Conservation (phyloP, 2,329 filamentous ascomycete genomes). For the Furcasterigmium furcatum region DNA sequence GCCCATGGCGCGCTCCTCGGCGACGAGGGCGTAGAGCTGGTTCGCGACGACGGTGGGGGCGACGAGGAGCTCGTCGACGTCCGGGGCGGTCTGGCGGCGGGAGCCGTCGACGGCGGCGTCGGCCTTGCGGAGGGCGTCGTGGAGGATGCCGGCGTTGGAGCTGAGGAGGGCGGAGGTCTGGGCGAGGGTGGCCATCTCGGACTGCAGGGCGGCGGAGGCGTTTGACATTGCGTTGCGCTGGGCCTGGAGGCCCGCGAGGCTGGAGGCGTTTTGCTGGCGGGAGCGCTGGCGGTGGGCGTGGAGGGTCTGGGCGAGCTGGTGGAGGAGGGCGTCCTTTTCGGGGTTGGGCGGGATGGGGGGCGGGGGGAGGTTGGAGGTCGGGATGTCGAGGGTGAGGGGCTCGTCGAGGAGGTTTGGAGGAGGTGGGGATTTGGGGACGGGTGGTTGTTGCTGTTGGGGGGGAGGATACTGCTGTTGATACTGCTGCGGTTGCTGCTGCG, state of each 20-base stretch:
- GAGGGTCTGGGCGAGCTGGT: slow-evolving; percentile 70
- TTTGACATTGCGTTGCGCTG: slow-evolving; percentile 75
- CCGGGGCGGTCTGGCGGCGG: slow-evolving; percentile 64
- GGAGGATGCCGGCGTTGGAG: slow-evolving; percentile 76
- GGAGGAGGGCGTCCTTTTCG: slow-evolving; percentile 84
- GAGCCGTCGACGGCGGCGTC: slow-evolving; percentile 74
- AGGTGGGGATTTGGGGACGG: slow-evolving; percentile 29
- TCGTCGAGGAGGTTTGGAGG: slow-evolving; percentile 56
- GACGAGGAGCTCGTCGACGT: slow-evolving; percentile 88
- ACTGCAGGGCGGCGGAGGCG: slow-evolving; percentile 66
- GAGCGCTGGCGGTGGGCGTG: slow-evolving; percentile 66
- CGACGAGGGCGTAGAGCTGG: slow-evolving; percentile 84
- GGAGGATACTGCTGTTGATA: slow-evolving; percentile 17
- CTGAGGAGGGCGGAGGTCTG: slow-evolving; percentile 68
- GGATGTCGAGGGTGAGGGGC: slow-evolving; percentile 48
- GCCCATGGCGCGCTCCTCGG: slow-evolving; percentile 82
- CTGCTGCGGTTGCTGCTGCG: slow-evolving; percentile 15
- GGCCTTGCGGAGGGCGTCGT: slow-evolving; percentile 72
- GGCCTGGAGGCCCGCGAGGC: slow-evolving; percentile 70
- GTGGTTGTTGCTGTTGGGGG: slow-evolving; percentile 25
- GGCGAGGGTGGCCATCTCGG: slow-evolving; percentile 69
- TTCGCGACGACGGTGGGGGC: slow-evolving; percentile 90
- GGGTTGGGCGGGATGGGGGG: slow-evolving; percentile 94
- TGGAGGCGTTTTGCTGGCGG: slow-evolving; percentile 68
- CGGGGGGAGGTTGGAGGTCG: slow-evolving; percentile 53